Conservation (phyloP, 2,329 filamentous ascomycete genomes). For the Xylariaceae sp. region DNA sequence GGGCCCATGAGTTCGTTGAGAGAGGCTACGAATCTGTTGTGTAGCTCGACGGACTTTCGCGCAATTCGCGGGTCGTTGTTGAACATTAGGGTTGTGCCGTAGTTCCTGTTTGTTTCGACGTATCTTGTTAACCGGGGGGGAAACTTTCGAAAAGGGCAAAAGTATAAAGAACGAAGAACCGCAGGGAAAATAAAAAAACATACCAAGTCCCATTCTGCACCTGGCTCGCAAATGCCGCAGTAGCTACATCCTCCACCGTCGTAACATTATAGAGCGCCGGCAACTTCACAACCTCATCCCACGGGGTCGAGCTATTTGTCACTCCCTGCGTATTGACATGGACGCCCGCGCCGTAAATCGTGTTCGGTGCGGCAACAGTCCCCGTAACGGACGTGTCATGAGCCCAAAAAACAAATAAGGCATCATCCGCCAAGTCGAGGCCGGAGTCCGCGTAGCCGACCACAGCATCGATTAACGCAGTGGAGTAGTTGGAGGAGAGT, state of each 20-base stretch:
- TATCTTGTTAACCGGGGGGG: no score
- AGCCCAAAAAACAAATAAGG: constrained; percentile 20
- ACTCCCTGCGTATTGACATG: constrained; percentile 22
- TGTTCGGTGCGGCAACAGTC: no score
- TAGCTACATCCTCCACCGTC: constrained; percentile 15
- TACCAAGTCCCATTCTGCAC: constrained; percentile 14
- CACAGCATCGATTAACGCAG: constrained; percentile 20
- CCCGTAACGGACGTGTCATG: constrained; percentile 9
- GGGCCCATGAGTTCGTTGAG: constrained; percentile 17
- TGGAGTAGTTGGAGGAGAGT: constrained; percentile 15
- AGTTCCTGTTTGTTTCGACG: constrained; percentile 7
- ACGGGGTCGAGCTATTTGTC: constrained; percentile 15
- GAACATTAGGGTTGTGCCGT: constrained; percentile 20
- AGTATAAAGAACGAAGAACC: no score
- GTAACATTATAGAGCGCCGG: constrained; percentile 17
- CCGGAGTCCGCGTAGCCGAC: constrained; percentile 20
- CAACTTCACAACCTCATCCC: constrained; percentile 14
- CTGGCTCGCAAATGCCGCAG: constrained; percentile 18
- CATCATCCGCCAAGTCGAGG: constrained; percentile 21
- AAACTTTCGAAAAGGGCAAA: no score
- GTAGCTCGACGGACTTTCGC: constrained; percentile 13
- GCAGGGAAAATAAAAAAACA: constrained; percentile 3
- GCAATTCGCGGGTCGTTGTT: constrained; percentile 20
- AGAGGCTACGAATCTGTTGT: constrained; percentile 14
- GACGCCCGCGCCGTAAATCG: constrained; percentile 13